Conservation (phyloP, 768 basidiomycete species). For the Tulasnella sp. region DNA sequence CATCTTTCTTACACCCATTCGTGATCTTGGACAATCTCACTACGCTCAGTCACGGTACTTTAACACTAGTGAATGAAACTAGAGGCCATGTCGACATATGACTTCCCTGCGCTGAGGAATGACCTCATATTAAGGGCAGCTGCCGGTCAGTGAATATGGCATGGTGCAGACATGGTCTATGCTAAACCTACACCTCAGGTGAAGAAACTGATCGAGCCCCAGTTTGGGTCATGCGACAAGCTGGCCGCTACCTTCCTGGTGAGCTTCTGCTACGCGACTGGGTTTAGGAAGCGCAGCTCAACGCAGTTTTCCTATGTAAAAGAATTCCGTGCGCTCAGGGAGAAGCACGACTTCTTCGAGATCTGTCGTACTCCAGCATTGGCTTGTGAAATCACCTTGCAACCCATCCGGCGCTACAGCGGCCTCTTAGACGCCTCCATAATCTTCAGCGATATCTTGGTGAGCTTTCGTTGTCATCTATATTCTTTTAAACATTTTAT, state of each 20-base stretch:
- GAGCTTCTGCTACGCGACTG: constrained; percentile 21
- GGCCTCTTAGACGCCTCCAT: constrained; percentile 90
- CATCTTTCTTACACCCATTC: too few species aligned
- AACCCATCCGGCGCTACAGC: constrained; percentile 82
- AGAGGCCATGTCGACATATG: constrained; percentile 9
- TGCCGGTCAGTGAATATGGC: constrained; percentile 34
- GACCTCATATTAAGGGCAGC: constrained; percentile 86
- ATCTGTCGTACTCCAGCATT: constrained; percentile 83
- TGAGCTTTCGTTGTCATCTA: too few species aligned
- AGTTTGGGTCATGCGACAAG: constrained; percentile 99
- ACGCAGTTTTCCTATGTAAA: constrained; percentile 1
- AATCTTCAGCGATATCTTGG: constrained; percentile 95
- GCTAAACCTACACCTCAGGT: constrained; percentile 34
- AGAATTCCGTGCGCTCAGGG: constrained; percentile 87
- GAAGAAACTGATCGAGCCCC: constrained; percentile 84
- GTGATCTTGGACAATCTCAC: too few species aligned
- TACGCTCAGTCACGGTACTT: too few species aligned
- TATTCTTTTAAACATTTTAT: too few species aligned
- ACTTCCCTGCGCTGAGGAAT: constrained; percentile 71
- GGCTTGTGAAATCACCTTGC: constrained; percentile 81
- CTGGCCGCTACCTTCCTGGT: constrained; percentile 92
- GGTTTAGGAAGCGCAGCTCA: background rate
- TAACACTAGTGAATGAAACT: too few species aligned
- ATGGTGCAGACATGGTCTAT: background rate
- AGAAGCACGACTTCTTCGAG: constrained; percentile 87